Conservation (phyloP, 2,329 filamentous ascomycete genomes). For the Dendryphion nanum region DNA sequence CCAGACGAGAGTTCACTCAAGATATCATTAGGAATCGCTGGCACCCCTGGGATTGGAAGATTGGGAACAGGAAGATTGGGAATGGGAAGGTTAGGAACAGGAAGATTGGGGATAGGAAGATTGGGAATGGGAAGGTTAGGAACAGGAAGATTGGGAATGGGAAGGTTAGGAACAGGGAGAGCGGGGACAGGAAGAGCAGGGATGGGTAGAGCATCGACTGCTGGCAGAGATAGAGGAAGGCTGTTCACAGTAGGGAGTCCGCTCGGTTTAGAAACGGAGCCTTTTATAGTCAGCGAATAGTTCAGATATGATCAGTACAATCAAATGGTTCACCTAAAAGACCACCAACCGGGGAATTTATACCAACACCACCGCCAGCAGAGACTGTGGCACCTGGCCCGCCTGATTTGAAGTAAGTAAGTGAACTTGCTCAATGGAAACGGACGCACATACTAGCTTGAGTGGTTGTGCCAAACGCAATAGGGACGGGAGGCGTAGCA, state of each 20-base stretch:
- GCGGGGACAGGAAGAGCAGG: background rate
- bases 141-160: too few relatives aligned
- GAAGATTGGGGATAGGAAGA: background rate
- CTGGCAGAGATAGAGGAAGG: background rate
- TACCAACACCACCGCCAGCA: slow-evolving; percentile 2
- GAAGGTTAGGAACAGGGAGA: background rate
- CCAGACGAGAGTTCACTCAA: too few relatives aligned
- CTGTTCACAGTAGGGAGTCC: too few relatives aligned
- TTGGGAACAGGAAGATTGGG: background rate
- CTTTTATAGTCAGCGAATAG: too few relatives aligned
- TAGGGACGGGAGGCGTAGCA: background rate
- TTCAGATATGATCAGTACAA: too few relatives aligned
- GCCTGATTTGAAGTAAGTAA: slow-evolving; percentile 1
- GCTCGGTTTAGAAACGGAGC: too few relatives aligned
- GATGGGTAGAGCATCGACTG: background rate
- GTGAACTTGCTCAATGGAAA: too few relatives aligned
- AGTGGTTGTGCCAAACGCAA: background rate
- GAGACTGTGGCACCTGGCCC: background rate
- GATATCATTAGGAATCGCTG: too few relatives aligned
- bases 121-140: background rate
- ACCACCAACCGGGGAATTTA: too few relatives aligned
- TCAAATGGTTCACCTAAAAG: too few relatives aligned
- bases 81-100: background rate
- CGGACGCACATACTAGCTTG: too few relatives aligned
- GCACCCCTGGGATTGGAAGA: background rate